Conservation (phyloP, 768 basidiomycete species). For the Lentinula raphanica region DNA sequence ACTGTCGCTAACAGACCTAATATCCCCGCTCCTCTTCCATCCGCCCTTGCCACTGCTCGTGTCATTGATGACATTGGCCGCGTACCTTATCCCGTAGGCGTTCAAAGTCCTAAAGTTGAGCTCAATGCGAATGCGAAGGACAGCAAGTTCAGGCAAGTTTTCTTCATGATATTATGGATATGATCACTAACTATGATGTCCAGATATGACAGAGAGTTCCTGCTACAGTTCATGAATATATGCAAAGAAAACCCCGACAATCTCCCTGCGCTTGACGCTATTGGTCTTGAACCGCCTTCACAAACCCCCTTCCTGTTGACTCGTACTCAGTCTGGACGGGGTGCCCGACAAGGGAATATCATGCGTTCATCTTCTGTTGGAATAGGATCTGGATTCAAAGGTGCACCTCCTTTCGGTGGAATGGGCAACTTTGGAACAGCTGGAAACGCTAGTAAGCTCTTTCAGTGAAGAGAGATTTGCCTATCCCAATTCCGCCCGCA, state of each 20-base stretch:
- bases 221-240: conserved; percentile 91
- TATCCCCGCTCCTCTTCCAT: conserved; percentile 45
- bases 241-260: conserved; percentile 94
- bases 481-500: conserved; percentile 38
- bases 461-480: conserved; percentile 69
- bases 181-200: neutral
- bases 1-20: conserved; percentile 34
- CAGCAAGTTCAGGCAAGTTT: conserved; percentile 76
- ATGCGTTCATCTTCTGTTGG: conserved; percentile 30
- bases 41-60: conserved; percentile 75
- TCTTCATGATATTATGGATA: neutral
- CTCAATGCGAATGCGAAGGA: conserved; percentile 80
- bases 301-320: conserved; percentile 43
- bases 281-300: conserved; percentile 82
- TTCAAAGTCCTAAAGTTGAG: conserved; percentile 76
- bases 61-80: conserved; percentile 77
- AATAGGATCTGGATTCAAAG: conserved; percentile 44
- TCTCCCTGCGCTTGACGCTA: conserved; percentile 83
- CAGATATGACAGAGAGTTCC: conserved; percentile 96
- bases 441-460: conserved; percentile 42
- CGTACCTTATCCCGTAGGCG: conserved; percentile 77
- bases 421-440: conserved; percentile 68
- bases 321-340: conserved; percentile 61
- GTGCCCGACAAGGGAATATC: conserved; percentile 36
- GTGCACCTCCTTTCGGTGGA: conserved; percentile 33